phyloP scores from a whole-genome alignment of 2,329 filamentous ascomycete species.

The Neophaeococcomyces aloes region DNA sequence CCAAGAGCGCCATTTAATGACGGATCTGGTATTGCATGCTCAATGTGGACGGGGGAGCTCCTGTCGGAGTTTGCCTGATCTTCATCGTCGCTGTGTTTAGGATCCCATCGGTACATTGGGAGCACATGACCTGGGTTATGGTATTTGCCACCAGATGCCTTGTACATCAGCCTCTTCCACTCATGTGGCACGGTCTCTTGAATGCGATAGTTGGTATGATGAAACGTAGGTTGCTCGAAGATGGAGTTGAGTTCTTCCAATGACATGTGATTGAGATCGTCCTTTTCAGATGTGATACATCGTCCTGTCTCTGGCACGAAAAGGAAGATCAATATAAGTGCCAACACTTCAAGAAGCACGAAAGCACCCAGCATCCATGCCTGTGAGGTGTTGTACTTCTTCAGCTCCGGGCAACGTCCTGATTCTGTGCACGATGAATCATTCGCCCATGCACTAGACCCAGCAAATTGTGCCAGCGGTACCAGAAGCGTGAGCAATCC shows the following conservation, averaged over 20 bases:
- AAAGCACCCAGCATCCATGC: slow-evolving; percentile 49
- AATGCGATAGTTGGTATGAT: background rate
- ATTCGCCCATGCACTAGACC: slow-evolving; percentile 23
- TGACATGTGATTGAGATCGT: slow-evolving; percentile 2
- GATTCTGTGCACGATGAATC: too few species aligned
- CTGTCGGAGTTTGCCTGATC: too few species aligned
- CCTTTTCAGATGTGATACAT: background rate
- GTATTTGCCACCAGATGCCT: too few species aligned
- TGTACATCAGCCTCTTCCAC: too few species aligned
- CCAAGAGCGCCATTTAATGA: too few species aligned
- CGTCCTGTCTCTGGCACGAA: slow-evolving; percentile 41
- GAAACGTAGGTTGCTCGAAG: slow-evolving; percentile 40
- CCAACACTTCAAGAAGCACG: slow-evolving; percentile 44
- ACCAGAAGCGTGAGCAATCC: background rate
- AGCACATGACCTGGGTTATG: too few species aligned
- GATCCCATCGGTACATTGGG: too few species aligned
- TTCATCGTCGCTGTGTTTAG: too few species aligned
- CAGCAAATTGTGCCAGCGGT: background rate
- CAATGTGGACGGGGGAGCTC: too few species aligned
- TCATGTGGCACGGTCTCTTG: background rate
- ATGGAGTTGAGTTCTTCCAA: slow-evolving; percentile 44
- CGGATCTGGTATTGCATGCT: too few species aligned
- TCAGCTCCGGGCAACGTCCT: slow-evolving; percentile 28
- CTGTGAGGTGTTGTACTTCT: slow-evolving; percentile 17
- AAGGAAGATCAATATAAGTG: slow-evolving; percentile 49